A percentile compares a stretch with the other conserved stretches of the same genome.
These are phyloP conservation scores for Tolypocladium amazonense DNA, from an alignment of 2,329 filamentous ascomycete species.

Conservation along the genomic window DNA sequence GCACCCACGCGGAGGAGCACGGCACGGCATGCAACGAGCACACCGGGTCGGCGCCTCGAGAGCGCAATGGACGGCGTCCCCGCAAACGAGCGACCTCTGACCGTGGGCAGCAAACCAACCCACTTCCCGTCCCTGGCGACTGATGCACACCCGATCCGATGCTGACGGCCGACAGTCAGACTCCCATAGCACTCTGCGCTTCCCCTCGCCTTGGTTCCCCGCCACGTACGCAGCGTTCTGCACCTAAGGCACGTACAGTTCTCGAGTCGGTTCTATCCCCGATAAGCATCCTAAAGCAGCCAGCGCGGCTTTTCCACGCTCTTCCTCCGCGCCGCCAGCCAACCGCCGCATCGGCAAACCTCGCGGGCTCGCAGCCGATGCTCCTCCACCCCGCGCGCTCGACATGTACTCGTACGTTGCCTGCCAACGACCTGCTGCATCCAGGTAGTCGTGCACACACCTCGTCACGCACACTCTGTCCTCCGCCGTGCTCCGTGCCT, in stretches of 20 bases:
- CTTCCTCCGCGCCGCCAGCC: background rate
- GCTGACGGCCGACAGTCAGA: background rate
- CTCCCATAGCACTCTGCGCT: background rate
- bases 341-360: background rate
- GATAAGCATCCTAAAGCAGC: background rate
- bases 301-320: background rate
- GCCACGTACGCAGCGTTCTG: background rate
- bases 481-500: background rate
- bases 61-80: background rate
- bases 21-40: background rate
- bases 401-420: background rate
- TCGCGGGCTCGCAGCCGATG: background rate
- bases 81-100: background rate
- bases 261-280: background rate
- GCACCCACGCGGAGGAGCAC: background rate
- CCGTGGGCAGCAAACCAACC: background rate
- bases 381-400: background rate
- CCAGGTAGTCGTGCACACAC: background rate
- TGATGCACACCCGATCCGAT: background rate
- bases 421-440: background rate
- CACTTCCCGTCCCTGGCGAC: background rate
- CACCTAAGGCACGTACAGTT: too few species aligned
- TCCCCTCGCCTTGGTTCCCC: background rate
- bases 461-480: background rate
- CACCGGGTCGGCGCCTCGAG: background rate